phyloP scores from a whole-genome alignment of 495 filamentous ascomycete genomes.

The Chaetomidium leptoderma region DNA sequence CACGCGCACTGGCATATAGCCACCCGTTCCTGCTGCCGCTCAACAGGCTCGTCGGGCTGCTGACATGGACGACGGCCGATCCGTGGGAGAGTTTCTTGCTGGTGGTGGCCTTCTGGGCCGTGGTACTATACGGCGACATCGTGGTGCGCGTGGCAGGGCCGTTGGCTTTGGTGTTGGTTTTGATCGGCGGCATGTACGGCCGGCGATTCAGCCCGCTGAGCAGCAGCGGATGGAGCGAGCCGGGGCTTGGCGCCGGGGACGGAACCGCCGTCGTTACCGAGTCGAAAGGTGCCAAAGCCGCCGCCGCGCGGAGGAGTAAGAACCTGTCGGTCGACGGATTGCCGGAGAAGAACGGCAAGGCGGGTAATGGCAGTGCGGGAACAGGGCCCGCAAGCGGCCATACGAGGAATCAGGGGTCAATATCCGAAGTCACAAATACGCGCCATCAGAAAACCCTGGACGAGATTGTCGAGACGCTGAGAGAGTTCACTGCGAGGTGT shows the following conservation, averaged over 20 bases:
- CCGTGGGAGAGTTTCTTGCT: constrained; percentile 96
- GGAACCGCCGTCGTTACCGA: constrained; percentile 13
- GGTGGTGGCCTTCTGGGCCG: constrained; percentile 76
- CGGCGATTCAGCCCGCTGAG: constrained; percentile 86
- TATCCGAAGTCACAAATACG: constrained; percentile 58
- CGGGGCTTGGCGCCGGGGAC: constrained; percentile 27
- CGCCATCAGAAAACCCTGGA: constrained; percentile 81
- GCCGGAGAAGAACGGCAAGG: constrained; percentile 49
- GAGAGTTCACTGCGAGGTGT: constrained; percentile 80
- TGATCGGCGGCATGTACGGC: constrained; percentile 91
- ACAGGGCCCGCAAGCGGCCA: constrained; percentile 48
- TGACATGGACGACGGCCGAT: constrained; percentile 91
- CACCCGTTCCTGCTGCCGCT: constrained; percentile 87
- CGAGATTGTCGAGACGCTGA: constrained; percentile 91
- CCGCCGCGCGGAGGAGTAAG: constrained; percentile 24
- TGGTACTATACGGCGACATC: constrained; percentile 78
- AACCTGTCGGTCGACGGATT: constrained; percentile 34
- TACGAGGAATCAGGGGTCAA: constrained; percentile 33
- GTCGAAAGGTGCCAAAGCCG: constrained; percentile 18
- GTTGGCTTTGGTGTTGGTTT: constrained; percentile 66
- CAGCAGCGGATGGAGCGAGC: constrained; percentile 68
- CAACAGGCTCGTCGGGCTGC: constrained; percentile 73
- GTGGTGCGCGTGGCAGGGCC: constrained; percentile 78
- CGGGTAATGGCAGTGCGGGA: constrained; percentile 30
- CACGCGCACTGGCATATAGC: constrained; percentile 85